phyloP scores from a whole-genome alignment of 257 asterid species.

The Solanum boliviense region DNA sequence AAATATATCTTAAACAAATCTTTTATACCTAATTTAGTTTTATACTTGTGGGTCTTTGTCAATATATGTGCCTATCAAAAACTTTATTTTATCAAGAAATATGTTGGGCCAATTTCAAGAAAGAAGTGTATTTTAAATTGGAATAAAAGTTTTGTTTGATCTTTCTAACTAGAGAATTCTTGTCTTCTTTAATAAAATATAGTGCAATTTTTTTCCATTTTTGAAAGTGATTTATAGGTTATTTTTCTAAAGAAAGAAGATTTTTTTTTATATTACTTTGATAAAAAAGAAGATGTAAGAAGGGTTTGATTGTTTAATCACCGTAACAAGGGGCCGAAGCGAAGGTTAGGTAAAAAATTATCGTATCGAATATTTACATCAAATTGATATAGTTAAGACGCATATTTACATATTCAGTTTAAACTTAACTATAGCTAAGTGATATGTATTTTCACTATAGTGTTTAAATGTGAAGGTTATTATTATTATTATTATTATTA shows the following conservation, averaged over 20 bases:
- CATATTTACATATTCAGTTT: no score
- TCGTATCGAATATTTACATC: not conserved
- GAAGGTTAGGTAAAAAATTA: not conserved
- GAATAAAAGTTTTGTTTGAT: not conserved
- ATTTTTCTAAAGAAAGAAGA: not conserved
- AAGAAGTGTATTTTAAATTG: not conserved
- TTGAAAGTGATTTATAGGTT: not conserved
- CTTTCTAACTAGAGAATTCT: not conserved
- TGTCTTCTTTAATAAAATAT: not conserved
- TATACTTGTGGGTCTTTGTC: not conserved
- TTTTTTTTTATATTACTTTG: not conserved
- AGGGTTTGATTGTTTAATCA: not conserved
- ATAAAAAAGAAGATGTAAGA: not conserved
- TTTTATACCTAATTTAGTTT: not conserved
- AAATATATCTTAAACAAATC: not conserved
- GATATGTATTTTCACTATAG: no score
- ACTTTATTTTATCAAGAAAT: not conserved
- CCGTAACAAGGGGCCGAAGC: not conserved
- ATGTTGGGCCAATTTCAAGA: not conserved
- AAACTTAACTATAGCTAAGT: no score
- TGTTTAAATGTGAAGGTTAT: no score
- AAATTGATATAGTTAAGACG: not conserved
- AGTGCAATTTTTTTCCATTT: not conserved
- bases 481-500: no score
- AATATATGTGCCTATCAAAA: not conserved